phyloP scores from a whole-genome alignment of 352 stramenopile species.

The Pythium phragmiticola region DNA sequence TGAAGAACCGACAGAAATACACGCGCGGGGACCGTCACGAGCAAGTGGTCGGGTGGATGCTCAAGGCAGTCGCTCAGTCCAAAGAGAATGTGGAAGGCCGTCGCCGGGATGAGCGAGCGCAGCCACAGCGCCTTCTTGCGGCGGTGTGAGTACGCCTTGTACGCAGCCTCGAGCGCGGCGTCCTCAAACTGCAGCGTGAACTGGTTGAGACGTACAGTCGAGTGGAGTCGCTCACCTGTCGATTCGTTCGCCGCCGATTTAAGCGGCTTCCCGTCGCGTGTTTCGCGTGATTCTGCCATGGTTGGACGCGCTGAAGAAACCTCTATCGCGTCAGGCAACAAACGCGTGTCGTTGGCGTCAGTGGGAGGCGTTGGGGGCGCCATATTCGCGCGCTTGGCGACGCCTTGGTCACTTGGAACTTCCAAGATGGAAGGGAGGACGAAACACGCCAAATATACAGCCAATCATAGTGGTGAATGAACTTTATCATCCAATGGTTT shows the following conservation, averaged over 20 bases:
- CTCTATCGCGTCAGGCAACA: background rate
- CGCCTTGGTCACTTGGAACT: background rate
- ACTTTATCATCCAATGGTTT: too few species aligned
- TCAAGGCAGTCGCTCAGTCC: conserved; percentile 70
- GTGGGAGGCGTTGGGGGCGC: background rate
- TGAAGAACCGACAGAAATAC: conserved; percentile 73
- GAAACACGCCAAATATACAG: too few species aligned
- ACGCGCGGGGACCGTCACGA: conserved; percentile 68
- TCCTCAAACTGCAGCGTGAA: conserved; percentile 83
- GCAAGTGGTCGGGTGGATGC: conserved; percentile 58
- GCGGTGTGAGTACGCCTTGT: conserved; percentile 59
- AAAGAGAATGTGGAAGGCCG: conserved; percentile 74
- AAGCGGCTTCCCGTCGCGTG: background rate
- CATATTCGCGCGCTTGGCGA: background rate
- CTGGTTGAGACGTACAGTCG: conserved; percentile 79
- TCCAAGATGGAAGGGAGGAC: too few species aligned
- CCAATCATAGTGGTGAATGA: too few species aligned
- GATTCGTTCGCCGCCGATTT: background rate
- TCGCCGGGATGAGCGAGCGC: conserved; percentile 71
- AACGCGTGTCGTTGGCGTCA: background rate
- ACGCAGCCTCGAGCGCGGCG: conserved; percentile 54
- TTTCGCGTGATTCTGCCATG: conserved; percentile 7
- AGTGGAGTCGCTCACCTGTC: conserved; percentile 37
- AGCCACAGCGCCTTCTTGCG: conserved; percentile 86
- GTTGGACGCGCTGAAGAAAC: background rate